These are phyloP conservation scores for Inga leiocalycina DNA, from an alignment of 306 rosid genomes.

Conservation along the genomic window DNA sequence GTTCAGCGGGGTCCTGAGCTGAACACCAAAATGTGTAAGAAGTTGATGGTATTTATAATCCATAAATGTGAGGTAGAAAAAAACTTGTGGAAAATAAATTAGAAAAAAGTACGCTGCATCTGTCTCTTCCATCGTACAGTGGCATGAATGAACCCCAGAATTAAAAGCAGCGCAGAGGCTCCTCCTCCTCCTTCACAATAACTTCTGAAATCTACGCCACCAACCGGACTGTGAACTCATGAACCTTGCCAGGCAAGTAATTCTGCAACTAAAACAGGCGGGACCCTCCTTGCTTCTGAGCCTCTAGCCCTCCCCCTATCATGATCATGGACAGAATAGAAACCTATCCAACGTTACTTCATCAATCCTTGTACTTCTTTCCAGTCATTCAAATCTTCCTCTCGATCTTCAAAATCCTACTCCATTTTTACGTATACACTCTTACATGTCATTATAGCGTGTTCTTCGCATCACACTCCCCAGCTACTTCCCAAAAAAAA, in stretches of 20 bases:
- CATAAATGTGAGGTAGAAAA: neutral
- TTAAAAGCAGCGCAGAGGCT: neutral
- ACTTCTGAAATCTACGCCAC: conserved; percentile 2
- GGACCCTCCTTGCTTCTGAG: conserved; percentile 7
- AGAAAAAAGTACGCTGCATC: neutral
- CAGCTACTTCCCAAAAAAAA: neutral
- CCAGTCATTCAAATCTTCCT: conserved; percentile 20
- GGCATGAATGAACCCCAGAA: neutral
- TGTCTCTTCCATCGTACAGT: neutral
- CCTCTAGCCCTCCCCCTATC: neutral
- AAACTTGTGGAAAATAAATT: neutral
- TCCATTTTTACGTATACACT: conserved; percentile 20
- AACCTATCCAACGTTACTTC: conserved; percentile 2
- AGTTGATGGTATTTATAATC: neutral
- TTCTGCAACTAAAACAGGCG: neutral
- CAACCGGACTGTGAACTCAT: conserved; percentile 18
- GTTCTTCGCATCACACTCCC: conserved; percentile 14
- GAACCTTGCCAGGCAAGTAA: conserved; percentile 1
- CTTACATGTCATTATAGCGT: conserved; percentile 10
- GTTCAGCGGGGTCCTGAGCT: neutral
- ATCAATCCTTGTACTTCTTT: neutral
- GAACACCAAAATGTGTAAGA: neutral
- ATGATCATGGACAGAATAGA: conserved; percentile 2
- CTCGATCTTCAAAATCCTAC: conserved; percentile 7
- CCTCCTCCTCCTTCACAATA: neutral